These are phyloP conservation scores for Gamarada debralockiae DNA, from an alignment of 495 filamentous ascomycete genomes.

Conservation along the genomic window DNA sequence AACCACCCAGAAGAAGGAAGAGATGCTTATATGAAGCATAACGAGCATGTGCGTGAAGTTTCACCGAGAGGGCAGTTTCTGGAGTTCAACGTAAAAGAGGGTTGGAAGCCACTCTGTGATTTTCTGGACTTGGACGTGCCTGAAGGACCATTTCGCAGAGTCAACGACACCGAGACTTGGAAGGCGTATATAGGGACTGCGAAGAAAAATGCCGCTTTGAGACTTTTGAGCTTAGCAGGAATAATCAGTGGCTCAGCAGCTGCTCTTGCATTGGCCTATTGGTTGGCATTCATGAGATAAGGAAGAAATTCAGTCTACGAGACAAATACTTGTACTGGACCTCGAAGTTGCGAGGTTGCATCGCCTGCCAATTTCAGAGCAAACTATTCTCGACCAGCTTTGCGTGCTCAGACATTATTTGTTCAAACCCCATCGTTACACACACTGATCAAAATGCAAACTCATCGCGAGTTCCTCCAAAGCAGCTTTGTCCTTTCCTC, in stretches of 20 bases:
- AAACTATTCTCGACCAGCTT: no score
- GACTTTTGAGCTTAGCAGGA: background rate
- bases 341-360: no score
- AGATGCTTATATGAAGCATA: conserved; percentile 21
- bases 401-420: no score
- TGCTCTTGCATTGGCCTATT: no score
- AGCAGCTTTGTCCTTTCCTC: no score
- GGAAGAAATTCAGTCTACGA: no score
- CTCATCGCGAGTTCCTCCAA: no score
- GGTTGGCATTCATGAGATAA: no score
- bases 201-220: background rate
- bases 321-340: no score
- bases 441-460: no score
- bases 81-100: conserved; percentile 39
- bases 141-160: background rate
- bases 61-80: conserved; percentile 31
- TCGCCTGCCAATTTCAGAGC: no score
- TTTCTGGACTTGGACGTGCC: conserved; percentile 29
- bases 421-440: no score
- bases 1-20: conserved; percentile 9
- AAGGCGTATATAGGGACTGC: background rate
- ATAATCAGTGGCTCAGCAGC: background rate
- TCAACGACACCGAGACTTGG: conserved; percentile 3
- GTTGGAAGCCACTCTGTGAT: conserved; percentile 43
- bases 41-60: conserved; percentile 21